Evolutionary conservation across 139 green algal species (phyloP).

Genomic region (Eudorina sp.): DNA sequence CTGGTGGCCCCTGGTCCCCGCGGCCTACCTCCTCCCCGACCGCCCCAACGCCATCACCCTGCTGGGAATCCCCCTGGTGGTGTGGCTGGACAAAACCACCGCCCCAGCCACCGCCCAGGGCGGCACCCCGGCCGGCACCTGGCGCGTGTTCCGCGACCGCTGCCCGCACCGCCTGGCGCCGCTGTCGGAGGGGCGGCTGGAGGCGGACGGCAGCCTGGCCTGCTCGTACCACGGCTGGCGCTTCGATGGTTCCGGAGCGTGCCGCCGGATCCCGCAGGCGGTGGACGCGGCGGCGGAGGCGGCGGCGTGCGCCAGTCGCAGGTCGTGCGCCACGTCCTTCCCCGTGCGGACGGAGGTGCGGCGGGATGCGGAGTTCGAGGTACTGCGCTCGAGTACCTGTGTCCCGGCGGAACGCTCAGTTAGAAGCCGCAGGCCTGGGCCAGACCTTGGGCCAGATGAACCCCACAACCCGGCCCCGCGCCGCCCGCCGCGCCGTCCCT

Average conservation of each 20-base stretch:
- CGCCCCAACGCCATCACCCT: constrained; percentile 42
- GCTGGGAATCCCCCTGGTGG: constrained; percentile 51
- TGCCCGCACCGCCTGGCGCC: constrained; percentile 65
- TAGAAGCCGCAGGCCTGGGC: no score
- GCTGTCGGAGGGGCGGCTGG: constrained; percentile 62
- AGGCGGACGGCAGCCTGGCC: constrained; percentile 57
- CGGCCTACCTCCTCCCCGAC: constrained; percentile 27
- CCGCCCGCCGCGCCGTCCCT: no score
- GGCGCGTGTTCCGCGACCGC: constrained; percentile 52
- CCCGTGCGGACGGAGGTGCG: not conserved
- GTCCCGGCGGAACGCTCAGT: no score
- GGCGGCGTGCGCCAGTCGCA: constrained; percentile 21
- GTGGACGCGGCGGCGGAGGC: constrained; percentile 9
- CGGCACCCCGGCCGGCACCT: constrained; percentile 7
- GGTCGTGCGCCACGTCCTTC: not conserved
- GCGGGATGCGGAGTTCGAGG: not conserved
- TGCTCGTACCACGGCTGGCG: constrained; percentile 59
- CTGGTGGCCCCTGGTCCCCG: constrained; percentile 45
- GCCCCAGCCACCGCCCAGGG: no score
- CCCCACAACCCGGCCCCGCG: not conserved
- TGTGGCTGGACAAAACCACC: constrained; percentile 45
- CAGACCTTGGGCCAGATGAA: no score
- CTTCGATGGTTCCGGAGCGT: constrained; percentile 53
- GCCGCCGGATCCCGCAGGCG: constrained; percentile 58
- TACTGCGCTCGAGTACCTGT: no score